Evolutionary conservation across 148 eudicot genomes (phyloP), one percentile per base, ranked within the genome.

Genomic region (Rhododendron mucronatum): DNA sequence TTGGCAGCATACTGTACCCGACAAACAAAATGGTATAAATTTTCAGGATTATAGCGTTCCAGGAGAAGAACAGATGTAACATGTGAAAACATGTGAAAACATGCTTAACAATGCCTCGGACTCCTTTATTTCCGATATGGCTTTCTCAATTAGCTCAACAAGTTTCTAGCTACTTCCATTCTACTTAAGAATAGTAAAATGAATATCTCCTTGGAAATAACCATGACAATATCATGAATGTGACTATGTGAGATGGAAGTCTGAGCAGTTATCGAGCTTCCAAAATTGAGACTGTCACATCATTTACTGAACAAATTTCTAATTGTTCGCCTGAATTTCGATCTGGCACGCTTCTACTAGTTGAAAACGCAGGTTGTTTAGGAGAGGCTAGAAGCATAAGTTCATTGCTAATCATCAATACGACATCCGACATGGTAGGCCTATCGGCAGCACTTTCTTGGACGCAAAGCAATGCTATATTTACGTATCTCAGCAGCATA

Each of bases 391-490:
- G 23, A 55, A 55, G 23, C 61, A 15, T 55, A 18, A 3, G 61
- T 55, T 55, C 61, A 55, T 55, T 55, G 21, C 5, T 55, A 55
- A 55, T 7, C 61, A 55, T 82, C 10, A 21, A 65, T 23, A 63
- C 13, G n/a, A 61, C 44, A 21, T 63, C n/a, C 30, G 76, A 82
- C 84, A 82, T 82, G 41, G 84, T 35, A 63, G 76, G 84, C 41
- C 84, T 35, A 63, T 63, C 84, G 26, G 33, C 48, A 21, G 84
- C 74, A 35, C 67, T 63, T 82, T 44, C 75, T 82, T 82, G 84
- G 41, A 63, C 55, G 14, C 84, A 82, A 9, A 82, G 51, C 23
- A 82, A 74, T 5, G 75, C 84, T 6, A 82, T 82, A 14, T 82
- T 82, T 18, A 82, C 13, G 53, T 61, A 63, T 23, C 75, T 82